Evolutionary conservation across 2,329 filamentous ascomycete genomes (phyloP), one percentile per base, ranked within the genome.

Genomic region (Hypocrella siamensis): DNA sequence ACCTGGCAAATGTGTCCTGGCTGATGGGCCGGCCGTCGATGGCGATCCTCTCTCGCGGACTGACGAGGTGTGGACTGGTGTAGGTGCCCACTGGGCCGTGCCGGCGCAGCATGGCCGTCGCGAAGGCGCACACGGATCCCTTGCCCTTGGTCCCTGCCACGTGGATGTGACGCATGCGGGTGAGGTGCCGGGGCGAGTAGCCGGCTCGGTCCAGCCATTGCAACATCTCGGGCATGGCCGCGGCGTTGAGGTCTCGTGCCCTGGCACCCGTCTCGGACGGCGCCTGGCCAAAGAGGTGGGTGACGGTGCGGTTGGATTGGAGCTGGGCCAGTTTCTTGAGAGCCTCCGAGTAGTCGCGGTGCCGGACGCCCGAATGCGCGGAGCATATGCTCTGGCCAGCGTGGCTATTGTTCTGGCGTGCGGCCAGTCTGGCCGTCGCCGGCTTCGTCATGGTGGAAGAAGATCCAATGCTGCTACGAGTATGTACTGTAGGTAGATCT

Each of bases 101-200:
- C 35, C 45, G 60, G 4, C 64, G 58, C n/a, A 93, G 62, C 39
- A 93, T 81, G 3, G 76, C 76, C 11, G 84, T 83, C 15, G 84
- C 70, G 51, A 86, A 88, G 8, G 86, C 79, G 41, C 80, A 83
- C 1, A 84, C 85, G 3, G 82, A 90, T 26, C 86, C 86, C 53
- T 94, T 96, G 37, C 88, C 88, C 53, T 94, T 96, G 4, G 86
- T 94, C 10, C 88, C 88, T 1, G 88, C 82, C 28, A 96, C 75
- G 50, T 96, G 88, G 38, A 96, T 73, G 41, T 65, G 66, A 12
- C 54, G 56, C 31, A 68, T 53, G 4, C 46, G 41, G 10, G 53
- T 44, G 17, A 70, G 57, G 40, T 62, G 58, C 1, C 44, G 33
- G 2, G 53, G 52, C 55, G 77, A 58, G 55, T 93, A 82, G 30